These are phyloP conservation scores for Rhododendron mucronatum DNA, from an alignment of 148 eudicot species.

Conservation along the genomic window DNA sequence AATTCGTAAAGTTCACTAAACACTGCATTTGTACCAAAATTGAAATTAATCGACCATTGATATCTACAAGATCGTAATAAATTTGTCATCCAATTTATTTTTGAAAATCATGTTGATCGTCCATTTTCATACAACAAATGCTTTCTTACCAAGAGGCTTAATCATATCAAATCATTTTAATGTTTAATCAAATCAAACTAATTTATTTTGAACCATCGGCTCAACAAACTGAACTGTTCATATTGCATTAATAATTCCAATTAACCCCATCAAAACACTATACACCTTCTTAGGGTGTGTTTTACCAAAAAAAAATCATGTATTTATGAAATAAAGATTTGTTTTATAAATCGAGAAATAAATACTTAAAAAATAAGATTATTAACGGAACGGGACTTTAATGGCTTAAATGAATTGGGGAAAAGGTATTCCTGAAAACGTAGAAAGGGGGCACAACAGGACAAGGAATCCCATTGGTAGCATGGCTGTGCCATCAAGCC, in stretches of 20 bases:
- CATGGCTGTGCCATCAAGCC: conserved; percentile 40
- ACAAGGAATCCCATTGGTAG: conserved; percentile 36
- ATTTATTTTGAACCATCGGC: background rate
- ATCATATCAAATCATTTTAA: background rate
- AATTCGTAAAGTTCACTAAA: background rate
- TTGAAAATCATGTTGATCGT: background rate
- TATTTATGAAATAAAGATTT: fast-evolving
- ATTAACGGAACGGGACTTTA: no score
- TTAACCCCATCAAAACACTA: background rate
- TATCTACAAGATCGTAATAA: background rate
- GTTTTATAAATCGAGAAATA: no score
- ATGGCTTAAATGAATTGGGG: background rate
- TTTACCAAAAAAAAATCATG: no score
- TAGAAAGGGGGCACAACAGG: background rate
- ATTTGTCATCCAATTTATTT: background rate
- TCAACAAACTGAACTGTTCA: background rate
- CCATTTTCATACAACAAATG: background rate
- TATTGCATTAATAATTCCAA: no score
- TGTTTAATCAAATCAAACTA: background rate
- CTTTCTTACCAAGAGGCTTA: background rate
- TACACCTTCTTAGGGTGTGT: background rate
- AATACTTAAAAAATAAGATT: no score
- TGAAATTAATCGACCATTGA: background rate
- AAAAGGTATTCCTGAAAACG: background rate
- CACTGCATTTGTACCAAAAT: background rate